phyloP scores from a whole-genome alignment of 768 basidiomycete species.

The Xanthoconium stramineum region DNA sequence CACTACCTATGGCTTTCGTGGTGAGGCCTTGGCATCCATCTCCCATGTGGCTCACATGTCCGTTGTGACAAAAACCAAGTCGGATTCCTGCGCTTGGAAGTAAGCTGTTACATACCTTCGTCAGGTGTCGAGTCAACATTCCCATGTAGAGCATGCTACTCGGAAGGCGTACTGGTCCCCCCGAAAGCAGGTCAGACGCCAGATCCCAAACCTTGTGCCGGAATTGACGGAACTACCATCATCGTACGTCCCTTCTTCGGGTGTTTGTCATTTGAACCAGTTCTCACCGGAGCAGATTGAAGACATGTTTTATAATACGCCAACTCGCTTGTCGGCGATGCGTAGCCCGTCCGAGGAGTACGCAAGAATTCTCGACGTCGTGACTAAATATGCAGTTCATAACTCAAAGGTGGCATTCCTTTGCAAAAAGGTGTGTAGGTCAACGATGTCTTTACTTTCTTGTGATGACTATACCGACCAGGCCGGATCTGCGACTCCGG shows the following conservation, averaged over 20 bases:
- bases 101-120: slow-evolving; percentile 39
- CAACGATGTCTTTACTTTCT: neutral
- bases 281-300: slow-evolving; percentile 63
- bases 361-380: slow-evolving; percentile 82
- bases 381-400: slow-evolving; percentile 92
- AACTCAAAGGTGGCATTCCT: slow-evolving; percentile 85
- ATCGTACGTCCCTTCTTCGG: slow-evolving; percentile 46
- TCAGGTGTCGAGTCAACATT: slow-evolving; percentile 1
- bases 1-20: slow-evolving; percentile 92
- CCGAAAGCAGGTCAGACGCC: slow-evolving; percentile 65
- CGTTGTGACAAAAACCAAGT: slow-evolving; percentile 86
- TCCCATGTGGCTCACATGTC: slow-evolving; percentile 52
- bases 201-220: slow-evolving; percentile 88
- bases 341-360: slow-evolving; percentile 89
- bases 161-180: slow-evolving; percentile 70
- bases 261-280: neutral
- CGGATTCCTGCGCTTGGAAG: slow-evolving; percentile 90
- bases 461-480: slow-evolving; percentile 29
- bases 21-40: slow-evolving; percentile 94
- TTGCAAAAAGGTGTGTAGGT: slow-evolving; percentile 76
- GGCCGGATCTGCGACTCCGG: slow-evolving; percentile 72
- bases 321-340: slow-evolving; percentile 81
- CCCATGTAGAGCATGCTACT: slow-evolving; percentile 67
- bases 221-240: slow-evolving; percentile 91
- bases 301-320: slow-evolving; percentile 92